Base-by-base conservation (phyloP, 768 basidiomycete genomes). In the Kwoniella europaea region DNA sequence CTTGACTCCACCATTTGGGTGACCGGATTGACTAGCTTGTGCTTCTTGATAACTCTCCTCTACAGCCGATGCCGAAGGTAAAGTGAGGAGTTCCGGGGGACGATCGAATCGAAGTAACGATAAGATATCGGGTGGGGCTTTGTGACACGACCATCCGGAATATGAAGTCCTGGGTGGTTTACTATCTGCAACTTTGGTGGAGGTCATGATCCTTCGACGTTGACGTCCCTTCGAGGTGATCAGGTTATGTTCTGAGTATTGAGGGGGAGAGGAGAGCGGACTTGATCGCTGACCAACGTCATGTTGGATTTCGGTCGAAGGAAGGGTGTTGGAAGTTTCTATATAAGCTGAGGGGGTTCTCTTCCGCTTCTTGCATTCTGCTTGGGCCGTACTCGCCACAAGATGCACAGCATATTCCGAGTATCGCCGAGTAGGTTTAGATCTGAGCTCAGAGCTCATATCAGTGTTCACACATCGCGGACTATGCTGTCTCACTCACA, bases 41-140 rank as follows among this genome's bases (percentile, higher is more conserved):
- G 46, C 46, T 50, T 5, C 13, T 10, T 57, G 29, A 35, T 24
- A 41, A 41, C 22, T 41, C 58, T 20, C 55, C 20, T 56, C 15
- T 56, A 24, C 41, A 29, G 58, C 13, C 9, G 58, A 16, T 59
- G 15, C 6, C 15, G 22, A 10, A 16, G 68, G 63, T 5, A 63
- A 44, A 27, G 63, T 58, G 27, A 69, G 61, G 13, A 63, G 43
- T 27, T 57, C 55, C 13, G 68, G 68, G 12, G 61, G 62, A 63
- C 65, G 68, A 42, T 70, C 68, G 55, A 70, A 58, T n/a, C 68
- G 68, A 20, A 70, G 68, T 18, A 60, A 24, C 12, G 55, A 57
- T 35, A 64, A 24, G 43, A 70, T 64, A 41, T 61, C 53, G 10
- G 55, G 18, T 15, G 68, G 68, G 4, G 24, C 68, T 20, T 13